Conservation (phyloP, 169 alveolate species). For the Plasmodium yoelii region DNA sequence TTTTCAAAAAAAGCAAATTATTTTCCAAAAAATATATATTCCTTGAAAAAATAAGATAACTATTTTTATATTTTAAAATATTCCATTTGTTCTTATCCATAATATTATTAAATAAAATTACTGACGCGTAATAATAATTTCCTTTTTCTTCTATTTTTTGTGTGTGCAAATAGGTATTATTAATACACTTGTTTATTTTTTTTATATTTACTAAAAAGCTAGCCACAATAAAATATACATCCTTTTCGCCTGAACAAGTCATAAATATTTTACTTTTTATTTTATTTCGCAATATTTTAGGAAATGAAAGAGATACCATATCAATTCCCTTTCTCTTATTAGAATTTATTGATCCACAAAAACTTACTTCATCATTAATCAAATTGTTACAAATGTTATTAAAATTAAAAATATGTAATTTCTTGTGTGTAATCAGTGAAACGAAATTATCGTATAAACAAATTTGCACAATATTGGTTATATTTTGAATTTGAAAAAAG, state of each 20-base stretch:
- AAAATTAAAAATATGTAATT: conserved; percentile 33
- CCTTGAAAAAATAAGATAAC: conserved; percentile 26
- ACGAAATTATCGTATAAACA: conserved; percentile 20
- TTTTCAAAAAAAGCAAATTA: conserved; percentile 24
- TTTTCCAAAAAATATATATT: conserved; percentile 42
- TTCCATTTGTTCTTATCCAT: conserved; percentile 32
- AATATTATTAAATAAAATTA: conserved; percentile 25
- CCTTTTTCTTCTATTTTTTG: neutral
- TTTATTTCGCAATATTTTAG: conserved; percentile 28
- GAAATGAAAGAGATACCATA: conserved; percentile 27
- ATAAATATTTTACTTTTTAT: conserved; percentile 39
- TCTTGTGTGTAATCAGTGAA: conserved; percentile 26
- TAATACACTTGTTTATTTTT: neutral
- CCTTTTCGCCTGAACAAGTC: conserved; percentile 69
- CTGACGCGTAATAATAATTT: conserved; percentile 23
- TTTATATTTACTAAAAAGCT: conserved; percentile 36
- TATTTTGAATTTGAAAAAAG: conserved; percentile 26
- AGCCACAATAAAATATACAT: conserved; percentile 29
- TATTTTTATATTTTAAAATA: conserved; percentile 24
- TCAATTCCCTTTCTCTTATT: neutral
- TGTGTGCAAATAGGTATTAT: neutral
- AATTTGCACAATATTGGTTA: conserved; percentile 26
- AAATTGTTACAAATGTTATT: conserved; percentile 25
- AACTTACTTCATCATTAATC: neutral
- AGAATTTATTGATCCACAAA: neutral